These are phyloP conservation scores for Garcia nutans DNA, from an alignment of 345 rosid genomes.

Conservation along the genomic window DNA sequence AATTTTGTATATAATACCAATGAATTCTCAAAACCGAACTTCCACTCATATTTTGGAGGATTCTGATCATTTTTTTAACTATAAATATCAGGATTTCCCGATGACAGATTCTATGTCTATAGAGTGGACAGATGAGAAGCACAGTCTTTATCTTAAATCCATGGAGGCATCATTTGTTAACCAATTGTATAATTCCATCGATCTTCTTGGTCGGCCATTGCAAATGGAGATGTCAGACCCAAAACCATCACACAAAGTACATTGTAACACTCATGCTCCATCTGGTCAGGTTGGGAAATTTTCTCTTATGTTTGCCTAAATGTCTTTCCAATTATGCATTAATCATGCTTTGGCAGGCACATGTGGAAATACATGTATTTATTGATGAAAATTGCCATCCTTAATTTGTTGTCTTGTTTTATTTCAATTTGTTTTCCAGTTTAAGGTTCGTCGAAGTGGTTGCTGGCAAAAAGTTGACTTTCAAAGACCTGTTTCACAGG, in stretches of 20 bases:
- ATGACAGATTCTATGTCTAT: conserved; percentile 34
- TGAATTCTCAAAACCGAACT: not conserved
- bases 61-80: conserved; percentile 17
- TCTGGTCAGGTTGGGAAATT: conserved; percentile 61
- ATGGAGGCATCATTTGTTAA: conserved; percentile 88
- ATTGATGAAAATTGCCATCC: not conserved
- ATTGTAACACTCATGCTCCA: conserved; percentile 20
- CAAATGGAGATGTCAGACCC: conserved; percentile 32
- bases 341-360: not conserved
- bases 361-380: not conserved
- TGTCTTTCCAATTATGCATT: not conserved
- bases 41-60: not conserved
- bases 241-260: conserved; percentile 29
- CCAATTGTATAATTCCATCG: conserved; percentile 57
- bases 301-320: conserved; percentile 2
- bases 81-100: conserved; percentile 39
- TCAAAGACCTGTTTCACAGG: conserved; percentile 42
- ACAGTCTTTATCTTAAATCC: conserved; percentile 76
- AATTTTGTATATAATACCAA: not conserved
- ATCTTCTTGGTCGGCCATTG: conserved; percentile 35
- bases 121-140: conserved; percentile 95
- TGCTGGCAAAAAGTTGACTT: conserved; percentile 52
- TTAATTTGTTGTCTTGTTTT: conserved; percentile 7
- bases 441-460: conserved; percentile 70
- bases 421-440: conserved; percentile 37